Evolutionary conservation across 139 green algal genomes (phyloP).

Genomic region (Micractinium sp.): DNA sequence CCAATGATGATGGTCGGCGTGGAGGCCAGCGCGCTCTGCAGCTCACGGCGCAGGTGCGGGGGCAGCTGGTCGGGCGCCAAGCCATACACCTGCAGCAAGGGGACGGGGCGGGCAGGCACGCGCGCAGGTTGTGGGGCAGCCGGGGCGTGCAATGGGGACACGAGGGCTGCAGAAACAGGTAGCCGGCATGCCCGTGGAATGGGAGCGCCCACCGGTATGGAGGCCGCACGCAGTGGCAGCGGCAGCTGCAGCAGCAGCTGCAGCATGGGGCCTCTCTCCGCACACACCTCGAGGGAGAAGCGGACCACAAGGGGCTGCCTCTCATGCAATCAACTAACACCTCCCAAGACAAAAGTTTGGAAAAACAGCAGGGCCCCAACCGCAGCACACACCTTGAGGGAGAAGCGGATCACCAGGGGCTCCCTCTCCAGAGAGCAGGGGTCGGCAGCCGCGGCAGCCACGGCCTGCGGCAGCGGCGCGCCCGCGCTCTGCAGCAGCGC

Average conservation of each 20-base stretch:
- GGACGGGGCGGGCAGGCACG: neutral
- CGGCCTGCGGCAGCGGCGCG: too few relatives aligned
- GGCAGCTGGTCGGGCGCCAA: conserved; percentile 18
- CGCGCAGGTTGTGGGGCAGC: too few relatives aligned
- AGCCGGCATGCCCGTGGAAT: too few relatives aligned
- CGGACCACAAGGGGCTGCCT: neutral
- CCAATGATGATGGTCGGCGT: neutral
- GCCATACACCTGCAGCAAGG: neutral
- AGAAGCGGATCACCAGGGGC: neutral
- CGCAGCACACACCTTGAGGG: conserved; percentile 4
- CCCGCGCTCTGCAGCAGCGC: neutral
- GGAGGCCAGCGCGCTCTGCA: neutral
- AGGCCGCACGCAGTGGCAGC: too few relatives aligned
- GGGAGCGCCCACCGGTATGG: too few relatives aligned
- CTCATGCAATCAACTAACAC: neutral
- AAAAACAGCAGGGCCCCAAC: too few relatives aligned
- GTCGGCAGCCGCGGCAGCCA: neutral
- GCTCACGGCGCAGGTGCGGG: neutral
- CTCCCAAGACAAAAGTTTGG: too few relatives aligned
- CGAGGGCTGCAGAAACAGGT: too few relatives aligned
- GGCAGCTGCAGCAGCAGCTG: too few relatives aligned
- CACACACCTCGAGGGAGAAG: too few relatives aligned
- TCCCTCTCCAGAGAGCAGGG: neutral
- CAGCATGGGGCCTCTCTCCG: too few relatives aligned
- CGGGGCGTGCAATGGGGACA: neutral